A percentile compares a stretch with the other conserved stretches of the same genome.
phyloP scores from a whole-genome alignment of 352 stramenopile genomes.

The Globisporangium splendens region DNA sequence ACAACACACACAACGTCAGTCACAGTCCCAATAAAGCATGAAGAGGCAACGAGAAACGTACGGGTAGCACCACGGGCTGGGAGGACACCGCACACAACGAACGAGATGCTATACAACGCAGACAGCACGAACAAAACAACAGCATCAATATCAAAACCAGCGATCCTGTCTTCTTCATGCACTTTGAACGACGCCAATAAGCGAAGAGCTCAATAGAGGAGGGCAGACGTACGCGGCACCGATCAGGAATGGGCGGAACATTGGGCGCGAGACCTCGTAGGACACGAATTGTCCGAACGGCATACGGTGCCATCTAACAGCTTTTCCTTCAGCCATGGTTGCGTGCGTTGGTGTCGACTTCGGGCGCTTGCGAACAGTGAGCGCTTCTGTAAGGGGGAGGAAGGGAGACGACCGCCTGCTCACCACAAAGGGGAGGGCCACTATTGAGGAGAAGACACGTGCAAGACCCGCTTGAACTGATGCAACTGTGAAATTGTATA shows the following conservation, averaged over 20 bases:
- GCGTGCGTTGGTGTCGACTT: constrained; percentile 4
- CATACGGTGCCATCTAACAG: constrained; percentile 82
- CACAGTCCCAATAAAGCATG: background rate
- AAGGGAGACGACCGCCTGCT: constrained; percentile 2
- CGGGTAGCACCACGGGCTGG: constrained; percentile 65
- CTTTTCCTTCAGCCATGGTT: constrained; percentile 61
- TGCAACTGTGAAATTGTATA: background rate
- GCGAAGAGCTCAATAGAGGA: too few relatives aligned
- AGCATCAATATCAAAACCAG: background rate
- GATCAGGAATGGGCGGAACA: constrained; percentile 85
- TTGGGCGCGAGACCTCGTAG: constrained; percentile 70
- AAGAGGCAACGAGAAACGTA: constrained; percentile 20
- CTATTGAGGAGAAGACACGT: background rate
- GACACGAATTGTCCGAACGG: constrained; percentile 72
- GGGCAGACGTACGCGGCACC: constrained; percentile 51
- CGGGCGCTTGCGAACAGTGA: constrained; percentile 3
- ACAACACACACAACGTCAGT: background rate
- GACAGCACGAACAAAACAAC: background rate
- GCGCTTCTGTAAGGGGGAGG: background rate
- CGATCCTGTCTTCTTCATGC: too few relatives aligned
- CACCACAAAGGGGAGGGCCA: constrained; percentile 8
- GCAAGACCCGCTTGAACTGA: too few relatives aligned
- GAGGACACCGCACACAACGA: constrained; percentile 81
- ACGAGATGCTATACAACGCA: constrained; percentile 39
- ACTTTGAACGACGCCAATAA: background rate